These are phyloP conservation scores for Lanmaoa rubissima DNA, from an alignment of 768 basidiomycete genomes.

Conservation along the genomic window DNA sequence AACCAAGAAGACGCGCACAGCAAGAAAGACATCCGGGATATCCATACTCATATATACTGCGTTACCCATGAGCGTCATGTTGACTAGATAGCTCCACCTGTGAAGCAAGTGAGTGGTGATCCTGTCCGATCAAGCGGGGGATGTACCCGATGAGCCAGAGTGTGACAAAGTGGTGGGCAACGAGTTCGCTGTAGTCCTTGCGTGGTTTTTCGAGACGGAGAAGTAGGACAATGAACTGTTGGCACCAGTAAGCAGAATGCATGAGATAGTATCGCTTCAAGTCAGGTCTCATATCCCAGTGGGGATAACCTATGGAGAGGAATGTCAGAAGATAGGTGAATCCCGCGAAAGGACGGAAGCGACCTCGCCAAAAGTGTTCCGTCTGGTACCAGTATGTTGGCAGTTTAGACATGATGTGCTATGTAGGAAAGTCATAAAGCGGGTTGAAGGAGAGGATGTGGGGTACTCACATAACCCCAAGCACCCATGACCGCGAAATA, in stretches of 20 bases:
- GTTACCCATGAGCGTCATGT: constrained; percentile 84
- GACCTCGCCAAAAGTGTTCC: constrained; percentile 81
- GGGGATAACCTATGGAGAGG: constrained; percentile 66
- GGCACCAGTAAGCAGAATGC: constrained; percentile 92
- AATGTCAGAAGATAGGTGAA: background rate
- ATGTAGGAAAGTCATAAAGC: background rate
- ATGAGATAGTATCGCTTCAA: constrained; percentile 93
- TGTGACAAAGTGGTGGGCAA: constrained; percentile 90
- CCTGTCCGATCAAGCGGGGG: background rate
- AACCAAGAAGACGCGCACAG: constrained; percentile 45
- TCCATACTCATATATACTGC: constrained; percentile 98
- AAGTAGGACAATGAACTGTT: constrained; percentile 84
- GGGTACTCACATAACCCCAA: constrained; percentile 70
- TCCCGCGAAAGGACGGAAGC: constrained; percentile 7
- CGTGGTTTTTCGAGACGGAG: constrained; percentile 91
- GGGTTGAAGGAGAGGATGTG: background rate
- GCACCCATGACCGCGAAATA: constrained; percentile 73
- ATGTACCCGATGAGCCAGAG: constrained; percentile 89
- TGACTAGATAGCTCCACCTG: constrained; percentile 83
- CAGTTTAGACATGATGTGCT: constrained; percentile 81
- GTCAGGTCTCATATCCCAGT: constrained; percentile 81
- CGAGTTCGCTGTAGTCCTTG: constrained; percentile 84
- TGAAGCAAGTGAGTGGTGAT: background rate
- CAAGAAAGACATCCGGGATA: constrained; percentile 85
- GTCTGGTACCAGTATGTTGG: constrained; percentile 88